A percentile compares a stretch with the other conserved stretches of the same genome.
phyloP scores from a whole-genome alignment of 441 rosid genomes.

The Gossypium lobatum region DNA sequence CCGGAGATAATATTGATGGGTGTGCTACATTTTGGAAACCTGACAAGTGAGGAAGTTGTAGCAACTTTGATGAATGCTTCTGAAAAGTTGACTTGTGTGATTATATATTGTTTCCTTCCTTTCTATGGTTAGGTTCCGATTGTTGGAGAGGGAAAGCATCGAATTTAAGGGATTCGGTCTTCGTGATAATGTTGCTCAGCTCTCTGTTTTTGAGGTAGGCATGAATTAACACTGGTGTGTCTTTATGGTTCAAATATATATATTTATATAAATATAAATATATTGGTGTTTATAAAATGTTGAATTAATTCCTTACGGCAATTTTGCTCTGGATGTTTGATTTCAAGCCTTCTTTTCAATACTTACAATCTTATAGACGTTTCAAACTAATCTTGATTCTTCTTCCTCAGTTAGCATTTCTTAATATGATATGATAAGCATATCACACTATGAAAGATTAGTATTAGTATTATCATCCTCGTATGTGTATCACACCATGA shows the following conservation, averaged over 20 bases:
- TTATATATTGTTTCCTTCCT: neutral
- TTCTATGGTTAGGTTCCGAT: conserved; percentile 40
- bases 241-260: no score
- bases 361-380: neutral
- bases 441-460: neutral
- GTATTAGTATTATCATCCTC: neutral
- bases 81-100: neutral
- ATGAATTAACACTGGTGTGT: neutral
- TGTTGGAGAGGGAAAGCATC: conserved; percentile 55
- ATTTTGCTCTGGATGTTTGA: neutral
- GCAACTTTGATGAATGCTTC: conserved; percentile 4
- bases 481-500: neutral
- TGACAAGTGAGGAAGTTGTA: conserved; percentile 35
- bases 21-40: conserved; percentile 79
- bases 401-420: neutral
- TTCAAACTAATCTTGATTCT: neutral
- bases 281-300: neutral
- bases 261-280: no score
- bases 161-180: conserved; percentile 58
- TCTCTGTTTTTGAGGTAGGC: conserved; percentile 64
- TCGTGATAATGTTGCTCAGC: conserved; percentile 71
- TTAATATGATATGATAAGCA: neutral
- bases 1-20: conserved; percentile 66
- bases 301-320: neutral
- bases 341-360: neutral